A percentile compares a stretch with the other conserved stretches of the same genome.
These are phyloP conservation scores for Aaosphaeria arxii DNA, from an alignment of 2,329 filamentous ascomycete species.

Conservation along the genomic window DNA sequence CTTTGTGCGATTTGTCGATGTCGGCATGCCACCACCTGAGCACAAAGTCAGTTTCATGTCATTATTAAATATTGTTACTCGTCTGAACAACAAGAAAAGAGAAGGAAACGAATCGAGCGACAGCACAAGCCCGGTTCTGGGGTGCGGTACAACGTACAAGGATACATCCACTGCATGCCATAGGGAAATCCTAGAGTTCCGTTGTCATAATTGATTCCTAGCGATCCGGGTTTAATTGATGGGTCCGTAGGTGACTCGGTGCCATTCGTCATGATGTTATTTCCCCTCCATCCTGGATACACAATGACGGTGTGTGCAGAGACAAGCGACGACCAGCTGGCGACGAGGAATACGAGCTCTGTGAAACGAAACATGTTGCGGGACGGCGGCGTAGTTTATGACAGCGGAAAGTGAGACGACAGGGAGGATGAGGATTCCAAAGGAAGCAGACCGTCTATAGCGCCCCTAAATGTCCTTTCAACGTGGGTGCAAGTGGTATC, in stretches of 20 bases:
- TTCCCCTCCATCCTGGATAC: constrained; percentile 82
- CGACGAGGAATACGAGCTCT: constrained; percentile 28
- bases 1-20: constrained; percentile 79
- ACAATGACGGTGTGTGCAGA: constrained; percentile 78
- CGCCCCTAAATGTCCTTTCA: background rate
- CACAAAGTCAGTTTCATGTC: background rate
- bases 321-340: constrained; percentile 42
- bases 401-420: no score
- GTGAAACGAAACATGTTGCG: constrained; percentile 33
- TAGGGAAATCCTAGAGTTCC: constrained; percentile 63
- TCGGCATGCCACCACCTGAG: constrained; percentile 77
- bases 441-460: constrained; percentile 19
- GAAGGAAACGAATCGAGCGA: no score
- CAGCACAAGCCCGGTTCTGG: background rate
- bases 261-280: constrained; percentile 77
- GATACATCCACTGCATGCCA: constrained; percentile 94
- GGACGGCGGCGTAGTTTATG: background rate
- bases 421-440: background rate
- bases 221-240: constrained; percentile 34
- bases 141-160: constrained; percentile 62
- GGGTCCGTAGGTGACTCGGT: constrained; percentile 44
- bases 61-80: background rate
- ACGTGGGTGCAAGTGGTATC: no score
- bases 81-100: background rate
- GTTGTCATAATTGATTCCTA: constrained; percentile 48